phyloP scores from a whole-genome alignment of 257 asterid genomes.

The Mitragyna speciosa region DNA sequence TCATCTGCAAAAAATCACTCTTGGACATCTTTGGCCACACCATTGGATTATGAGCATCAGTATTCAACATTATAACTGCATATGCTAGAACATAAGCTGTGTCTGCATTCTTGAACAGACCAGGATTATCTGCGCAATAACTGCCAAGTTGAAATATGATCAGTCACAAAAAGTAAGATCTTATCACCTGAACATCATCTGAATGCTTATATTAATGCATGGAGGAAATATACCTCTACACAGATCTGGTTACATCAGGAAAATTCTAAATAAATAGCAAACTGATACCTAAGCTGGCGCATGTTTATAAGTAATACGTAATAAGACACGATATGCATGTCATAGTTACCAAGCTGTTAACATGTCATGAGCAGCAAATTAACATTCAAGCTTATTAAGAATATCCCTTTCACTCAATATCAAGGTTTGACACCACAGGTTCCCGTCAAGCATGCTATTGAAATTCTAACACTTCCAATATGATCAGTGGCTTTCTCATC shows the following conservation, averaged over 20 bases:
- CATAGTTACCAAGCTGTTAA: not conserved
- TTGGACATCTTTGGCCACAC: constrained; percentile 99
- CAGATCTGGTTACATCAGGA: not conserved
- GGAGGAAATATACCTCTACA: not conserved
- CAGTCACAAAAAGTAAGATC: constrained; percentile 25
- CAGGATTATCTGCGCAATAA: constrained; percentile 94
- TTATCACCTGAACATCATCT: not conserved
- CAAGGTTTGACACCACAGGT: not conserved
- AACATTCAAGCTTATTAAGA: not conserved
- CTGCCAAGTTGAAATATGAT: constrained; percentile 47
- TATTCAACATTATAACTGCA: constrained; percentile 97
- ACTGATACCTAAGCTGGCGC: not conserved
- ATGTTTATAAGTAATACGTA: not conserved
- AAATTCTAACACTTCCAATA: not conserved
- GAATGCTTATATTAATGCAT: constrained; percentile 2
- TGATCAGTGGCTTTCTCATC: not conserved
- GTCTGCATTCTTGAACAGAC: constrained; percentile 93
- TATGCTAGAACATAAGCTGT: constrained; percentile 98
- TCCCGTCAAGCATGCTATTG: not conserved
- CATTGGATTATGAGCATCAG: constrained; percentile 99
- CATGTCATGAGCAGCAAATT: not conserved
- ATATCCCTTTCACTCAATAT: not conserved
- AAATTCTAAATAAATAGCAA: not conserved
- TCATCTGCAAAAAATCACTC: constrained; percentile 86
- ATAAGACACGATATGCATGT: not conserved